A percentile compares a stretch with the other conserved stretches of the same genome.
Evolutionary conservation across 2,329 filamentous ascomycete genomes (phyloP).

Genomic region (Xylaria sp.): DNA sequence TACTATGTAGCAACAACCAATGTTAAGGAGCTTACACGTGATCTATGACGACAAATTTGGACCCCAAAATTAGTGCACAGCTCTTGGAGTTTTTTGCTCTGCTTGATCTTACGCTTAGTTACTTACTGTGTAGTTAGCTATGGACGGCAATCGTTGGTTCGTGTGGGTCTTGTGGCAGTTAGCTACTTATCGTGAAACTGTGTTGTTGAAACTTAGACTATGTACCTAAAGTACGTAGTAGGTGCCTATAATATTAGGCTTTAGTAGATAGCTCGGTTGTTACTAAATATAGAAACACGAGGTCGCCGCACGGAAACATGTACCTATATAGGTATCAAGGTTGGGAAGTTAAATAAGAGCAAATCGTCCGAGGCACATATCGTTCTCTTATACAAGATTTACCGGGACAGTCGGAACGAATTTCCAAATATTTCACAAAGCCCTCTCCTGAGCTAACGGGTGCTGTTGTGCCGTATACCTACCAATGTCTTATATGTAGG

Average conservation of each 20-base stretch:
- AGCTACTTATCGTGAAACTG: neutral
- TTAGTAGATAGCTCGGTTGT: neutral
- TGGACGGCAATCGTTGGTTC: too few species aligned
- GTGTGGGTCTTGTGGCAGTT: too few species aligned
- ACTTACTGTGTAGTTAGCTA: too few species aligned
- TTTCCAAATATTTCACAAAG: too few species aligned
- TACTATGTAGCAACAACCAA: too few species aligned
- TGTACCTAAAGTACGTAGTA: too few species aligned
- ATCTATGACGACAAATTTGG: constrained; percentile 28
- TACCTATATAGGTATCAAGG: neutral
- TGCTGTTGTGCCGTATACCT: neutral
- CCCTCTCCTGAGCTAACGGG: too few species aligned
- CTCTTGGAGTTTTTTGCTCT: neutral
- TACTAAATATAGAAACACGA: constrained; percentile 30
- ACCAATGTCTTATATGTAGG: neutral
- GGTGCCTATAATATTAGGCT: neutral
- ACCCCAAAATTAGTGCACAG: constrained; percentile 13
- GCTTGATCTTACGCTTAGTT: neutral
- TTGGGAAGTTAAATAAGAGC: neutral
- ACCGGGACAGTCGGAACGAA: too few species aligned
- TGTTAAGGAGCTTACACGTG: too few species aligned
- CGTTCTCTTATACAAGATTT: too few species aligned
- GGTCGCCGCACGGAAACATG: constrained; percentile 10
- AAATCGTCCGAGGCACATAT: too few species aligned
- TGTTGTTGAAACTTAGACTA: neutral